Base-by-base conservation (phyloP, 2,329 filamentous ascomycete species). In the Nemania sp. region DNA sequence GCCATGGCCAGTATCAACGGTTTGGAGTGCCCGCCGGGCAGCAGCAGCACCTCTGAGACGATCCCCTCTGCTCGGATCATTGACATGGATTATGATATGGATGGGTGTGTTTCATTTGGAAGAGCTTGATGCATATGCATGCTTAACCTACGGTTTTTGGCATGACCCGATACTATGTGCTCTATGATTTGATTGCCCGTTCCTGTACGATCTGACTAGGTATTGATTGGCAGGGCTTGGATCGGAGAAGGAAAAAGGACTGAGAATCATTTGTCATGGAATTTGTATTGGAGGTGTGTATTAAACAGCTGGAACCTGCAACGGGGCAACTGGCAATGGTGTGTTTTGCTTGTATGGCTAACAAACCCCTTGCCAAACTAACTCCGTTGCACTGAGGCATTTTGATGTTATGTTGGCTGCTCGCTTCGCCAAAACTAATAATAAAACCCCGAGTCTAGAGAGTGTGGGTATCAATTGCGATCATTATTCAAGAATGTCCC, bases 1-100 rank as follows among this genome's bases (percentile, higher is more conserved):
- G 81, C 81, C 0, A 73, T 82, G 56, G 70, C 72, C 20, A 81
- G 78, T 37, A 83, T 83, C 53, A 74, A 76, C 34, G 68, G 71
- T 2, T 73, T 83, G 11, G 77, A 81, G 65, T 68, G 70, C 17
- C 77, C 76, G 4, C 68, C 71, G 0, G 60, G 56, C 3, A 68
- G 66, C 10, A 66, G 62, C 18, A 55, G 60, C 34, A 59, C 57
- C 25, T 50, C 56, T 15, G 61, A 64, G 20, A 59, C 59, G n/a
- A 53, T 62, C 35, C 18, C 34, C 5, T 29, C 43, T 18, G 25
- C 40, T 18, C 43, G 48, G 4, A 35, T 53, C 4, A 35, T 63
- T 37, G 62, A 64, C 15, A 48, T 63, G 10, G 67, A 68, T 6
- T 62, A 55, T 15, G 47, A 49, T 13, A 65, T 65, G 58, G 61